Percentiles rank a stretch among this genome's conserved stretches.
Conservation (phyloP, 768 basidiomycete genomes). For the Tylopilus sp. region DNA sequence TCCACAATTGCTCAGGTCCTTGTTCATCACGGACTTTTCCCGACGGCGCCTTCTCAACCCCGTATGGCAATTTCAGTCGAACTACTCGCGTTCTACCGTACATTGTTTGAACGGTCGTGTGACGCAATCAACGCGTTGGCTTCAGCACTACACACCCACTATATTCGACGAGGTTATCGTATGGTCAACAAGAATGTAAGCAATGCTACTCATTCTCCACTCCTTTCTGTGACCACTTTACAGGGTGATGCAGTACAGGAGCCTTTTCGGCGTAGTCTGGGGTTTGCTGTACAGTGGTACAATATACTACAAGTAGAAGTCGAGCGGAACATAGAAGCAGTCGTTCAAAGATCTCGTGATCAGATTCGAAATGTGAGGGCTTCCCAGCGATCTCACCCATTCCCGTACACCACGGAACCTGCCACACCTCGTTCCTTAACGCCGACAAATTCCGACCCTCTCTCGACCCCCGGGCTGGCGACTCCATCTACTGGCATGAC, state of each 20-base stretch:
- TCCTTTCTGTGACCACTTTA: neutral
- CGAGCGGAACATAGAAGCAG: neutral
- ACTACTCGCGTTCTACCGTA: neutral
- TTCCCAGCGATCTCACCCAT: too few species aligned
- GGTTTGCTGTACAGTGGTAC: slow-evolving; percentile 29
- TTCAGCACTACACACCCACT: neutral
- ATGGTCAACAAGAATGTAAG: neutral
- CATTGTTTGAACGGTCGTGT: neutral
- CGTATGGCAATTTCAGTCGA: neutral
- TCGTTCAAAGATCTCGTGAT: too few species aligned
- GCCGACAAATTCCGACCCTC: too few species aligned
- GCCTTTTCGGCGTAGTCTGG: slow-evolving; percentile 30
- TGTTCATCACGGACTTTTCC: neutral
- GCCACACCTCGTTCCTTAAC: too few species aligned
- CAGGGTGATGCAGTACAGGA: neutral
- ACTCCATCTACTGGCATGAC: too few species aligned
- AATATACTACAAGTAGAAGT: slow-evolving; percentile 18
- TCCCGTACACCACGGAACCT: too few species aligned
- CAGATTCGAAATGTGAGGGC: too few species aligned
- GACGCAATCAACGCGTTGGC: neutral
- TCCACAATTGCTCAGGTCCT: neutral
- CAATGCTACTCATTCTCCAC: neutral
- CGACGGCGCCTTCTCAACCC: neutral
- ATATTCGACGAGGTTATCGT: neutral
- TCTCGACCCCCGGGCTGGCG: too few species aligned